Evolutionary conservation across 2,329 filamentous ascomycete species (phyloP), one percentile per base, ranked within the genome.

Genomic region (Aphanocladium album): DNA sequence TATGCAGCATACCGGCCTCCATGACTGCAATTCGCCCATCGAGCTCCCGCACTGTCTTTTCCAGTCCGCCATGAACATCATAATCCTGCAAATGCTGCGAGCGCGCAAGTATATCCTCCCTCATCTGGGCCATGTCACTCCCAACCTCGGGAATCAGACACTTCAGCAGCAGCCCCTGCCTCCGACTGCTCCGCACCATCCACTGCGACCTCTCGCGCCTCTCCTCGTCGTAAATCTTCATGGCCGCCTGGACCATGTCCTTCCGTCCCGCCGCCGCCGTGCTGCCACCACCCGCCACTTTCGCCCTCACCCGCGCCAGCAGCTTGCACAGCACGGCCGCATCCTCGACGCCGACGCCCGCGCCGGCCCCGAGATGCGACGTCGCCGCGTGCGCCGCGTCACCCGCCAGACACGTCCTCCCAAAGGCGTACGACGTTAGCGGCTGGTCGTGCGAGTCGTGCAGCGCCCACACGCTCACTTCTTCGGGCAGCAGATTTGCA

Each of bases 341-440:
- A 61, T 85, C 82, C 64, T 85, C 81, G 60, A 87, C 80, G 1
- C 80, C 82, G 66, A 86, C 78, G 1, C 82, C 83, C 0, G 82
- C 80, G 2, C 85, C 85, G 1, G 84, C 79, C 0, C 84, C 85
- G 46, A 85, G 81, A 43, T 84, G 81, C 0, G 85, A 85, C 0
- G 83, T 82, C 43, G 82, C 82, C 0, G 84, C 84, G 67, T 88
- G 85, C 0, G 85, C 86, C 0, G 85, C 84, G 66, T 89, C 85
- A 16, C 85, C 86, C 0, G 84, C 70, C 2, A 88, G 74, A 41
- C 76, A 78, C 25, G 81, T 66, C 0, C 77, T 72, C 8, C 74
- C 75, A 25, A 74, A 73, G 64, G 73, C 75, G 47, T 77, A 82
- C 12, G 67, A 67, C 1, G 74, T 73, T 1, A 79, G 69, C 0